These are phyloP conservation scores for Breviolum minutum DNA, from an alignment of 73 alveolate species.

Conservation along the genomic window DNA sequence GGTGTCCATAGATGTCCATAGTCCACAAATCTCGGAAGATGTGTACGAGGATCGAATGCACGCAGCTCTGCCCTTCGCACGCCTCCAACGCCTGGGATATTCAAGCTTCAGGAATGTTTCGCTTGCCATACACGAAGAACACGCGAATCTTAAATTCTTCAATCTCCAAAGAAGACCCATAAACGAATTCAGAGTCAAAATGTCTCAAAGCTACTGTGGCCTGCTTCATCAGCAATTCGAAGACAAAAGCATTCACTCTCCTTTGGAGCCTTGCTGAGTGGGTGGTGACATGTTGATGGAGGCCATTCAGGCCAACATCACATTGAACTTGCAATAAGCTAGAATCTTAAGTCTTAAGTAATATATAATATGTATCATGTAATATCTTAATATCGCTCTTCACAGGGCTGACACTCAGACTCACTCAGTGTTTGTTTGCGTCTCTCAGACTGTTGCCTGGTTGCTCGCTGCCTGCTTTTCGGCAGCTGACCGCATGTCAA, in stretches of 20 bases:
- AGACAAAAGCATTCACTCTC: constrained; percentile 81
- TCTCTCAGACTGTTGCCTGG: not conserved
- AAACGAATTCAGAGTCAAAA: not conserved
- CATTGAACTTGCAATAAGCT: not conserved
- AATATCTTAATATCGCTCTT: too few species aligned
- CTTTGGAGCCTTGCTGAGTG: constrained; percentile 60
- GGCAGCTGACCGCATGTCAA: constrained; percentile 85
- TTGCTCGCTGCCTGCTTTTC: constrained; percentile 87
- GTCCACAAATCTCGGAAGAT: too few species aligned
- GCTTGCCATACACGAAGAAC: not conserved
- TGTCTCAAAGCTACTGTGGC: not conserved
- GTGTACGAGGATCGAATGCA: not conserved
- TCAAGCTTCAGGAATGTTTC: not conserved
- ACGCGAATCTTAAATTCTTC: too few species aligned
- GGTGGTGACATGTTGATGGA: not conserved
- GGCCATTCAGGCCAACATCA: not conserved
- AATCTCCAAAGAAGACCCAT: too few species aligned
- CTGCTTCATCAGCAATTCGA: constrained; percentile 68
- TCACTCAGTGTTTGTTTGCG: not conserved
- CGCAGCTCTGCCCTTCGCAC: not conserved
- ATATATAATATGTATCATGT: too few species aligned
- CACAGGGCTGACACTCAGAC: too few species aligned
- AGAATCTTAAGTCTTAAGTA: not conserved
- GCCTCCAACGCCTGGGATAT: not conserved
- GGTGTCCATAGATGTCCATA: too few species aligned